Evolutionary conservation across 345 rosid genomes (phyloP).

Genomic region (Lepidium africanum): DNA sequence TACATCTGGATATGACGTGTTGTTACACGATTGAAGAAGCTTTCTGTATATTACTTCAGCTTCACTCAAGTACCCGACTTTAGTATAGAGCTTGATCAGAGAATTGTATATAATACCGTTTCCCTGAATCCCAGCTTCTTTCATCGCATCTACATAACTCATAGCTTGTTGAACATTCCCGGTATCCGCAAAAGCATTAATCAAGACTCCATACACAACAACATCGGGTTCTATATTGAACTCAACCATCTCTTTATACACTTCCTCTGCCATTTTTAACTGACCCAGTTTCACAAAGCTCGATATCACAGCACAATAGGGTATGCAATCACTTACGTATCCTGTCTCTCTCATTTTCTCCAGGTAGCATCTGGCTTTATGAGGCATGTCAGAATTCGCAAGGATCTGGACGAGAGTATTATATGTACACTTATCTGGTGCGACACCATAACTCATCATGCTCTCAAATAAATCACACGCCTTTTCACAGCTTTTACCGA

Average conservation of each 20-base stretch:
- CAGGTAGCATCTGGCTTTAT: conserved; percentile 45
- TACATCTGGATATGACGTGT: conserved; percentile 36
- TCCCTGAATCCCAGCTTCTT: conserved; percentile 47
- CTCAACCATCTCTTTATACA: conserved; percentile 58
- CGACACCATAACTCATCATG: conserved; percentile 54
- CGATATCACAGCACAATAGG: conserved; percentile 68
- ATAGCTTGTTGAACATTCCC: conserved; percentile 61
- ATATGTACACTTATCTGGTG: conserved; percentile 68
- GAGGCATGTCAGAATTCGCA: conserved; percentile 53
- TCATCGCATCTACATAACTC: conserved; percentile 52
- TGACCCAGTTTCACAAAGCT: conserved; percentile 67
- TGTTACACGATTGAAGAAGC: conserved; percentile 22
- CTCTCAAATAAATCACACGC: conserved; percentile 70
- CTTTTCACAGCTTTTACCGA: conserved; percentile 42
- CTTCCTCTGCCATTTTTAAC: conserved; percentile 54
- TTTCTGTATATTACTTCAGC: conserved; percentile 63
- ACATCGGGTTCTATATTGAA: conserved; percentile 52
- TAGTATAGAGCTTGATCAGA: conserved; percentile 78
- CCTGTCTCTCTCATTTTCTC: conserved; percentile 66
- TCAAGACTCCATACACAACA: conserved; percentile 66
- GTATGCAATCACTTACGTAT: conserved; percentile 61
- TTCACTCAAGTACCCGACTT: conserved; percentile 67
- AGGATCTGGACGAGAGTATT: conserved; percentile 61
- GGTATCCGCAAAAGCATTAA: conserved; percentile 74
- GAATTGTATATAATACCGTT: conserved; percentile 60